These are phyloP conservation scores for Helichrysum umbraculigerum DNA, from an alignment of 129 eudicot genomes.

Conservation along the genomic window DNA sequence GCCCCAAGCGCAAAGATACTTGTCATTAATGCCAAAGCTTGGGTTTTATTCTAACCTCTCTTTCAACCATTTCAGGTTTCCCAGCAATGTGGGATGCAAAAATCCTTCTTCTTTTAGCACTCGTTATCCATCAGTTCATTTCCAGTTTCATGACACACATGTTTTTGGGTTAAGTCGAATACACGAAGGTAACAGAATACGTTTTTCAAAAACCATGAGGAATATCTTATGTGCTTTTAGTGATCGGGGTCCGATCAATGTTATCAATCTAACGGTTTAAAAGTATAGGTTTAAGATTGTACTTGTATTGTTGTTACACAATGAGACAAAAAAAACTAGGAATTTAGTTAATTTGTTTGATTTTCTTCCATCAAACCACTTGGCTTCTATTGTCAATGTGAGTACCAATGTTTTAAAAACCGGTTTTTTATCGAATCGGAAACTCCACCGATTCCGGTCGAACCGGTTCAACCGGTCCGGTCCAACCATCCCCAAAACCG, in stretches of 20 bases:
- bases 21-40: background rate
- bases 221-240: background rate
- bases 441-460: no score
- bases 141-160: no score
- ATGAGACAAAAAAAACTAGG: background rate
- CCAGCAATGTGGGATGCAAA: no score
- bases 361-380: background rate
- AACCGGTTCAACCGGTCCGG: no score
- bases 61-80: background rate
- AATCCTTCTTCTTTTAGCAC: background rate
- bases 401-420: no score
- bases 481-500: no score
- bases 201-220: no score
- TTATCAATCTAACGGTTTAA: background rate
- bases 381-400: background rate
- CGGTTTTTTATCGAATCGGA: no score
- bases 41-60: background rate
- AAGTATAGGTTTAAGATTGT: no score
- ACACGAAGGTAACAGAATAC: no score
- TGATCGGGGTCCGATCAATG: background rate
- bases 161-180: no score
- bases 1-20: conserved; percentile 66
- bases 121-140: background rate
- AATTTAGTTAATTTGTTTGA: background rate
- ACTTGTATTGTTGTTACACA: no score